phyloP scores from a whole-genome alignment of 208 protist genomes.

The Acanthamoeba polyphaga region DNA sequence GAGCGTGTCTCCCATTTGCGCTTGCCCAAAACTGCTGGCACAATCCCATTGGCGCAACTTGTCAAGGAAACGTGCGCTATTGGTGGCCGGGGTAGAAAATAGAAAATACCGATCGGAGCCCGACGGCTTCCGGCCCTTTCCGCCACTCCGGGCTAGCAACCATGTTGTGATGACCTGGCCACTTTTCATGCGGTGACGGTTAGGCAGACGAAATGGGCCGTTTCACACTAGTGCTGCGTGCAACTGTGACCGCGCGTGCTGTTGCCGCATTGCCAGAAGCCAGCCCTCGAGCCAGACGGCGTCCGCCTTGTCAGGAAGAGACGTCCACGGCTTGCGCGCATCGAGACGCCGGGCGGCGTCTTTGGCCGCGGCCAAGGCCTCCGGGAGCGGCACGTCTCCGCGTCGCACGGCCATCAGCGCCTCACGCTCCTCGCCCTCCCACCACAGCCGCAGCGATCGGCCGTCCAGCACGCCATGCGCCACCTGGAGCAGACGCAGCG shows the following conservation, averaged over 20 bases:
- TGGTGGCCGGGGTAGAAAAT: no score
- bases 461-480: neutral
- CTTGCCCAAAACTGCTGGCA: no score
- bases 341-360: neutral
- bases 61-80: no score
- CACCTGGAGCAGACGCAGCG: neutral
- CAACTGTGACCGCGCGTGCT: neutral
- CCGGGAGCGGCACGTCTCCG: neutral
- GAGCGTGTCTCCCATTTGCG: no score
- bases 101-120: no score
- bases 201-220: neutral
- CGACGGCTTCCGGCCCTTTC: no score
- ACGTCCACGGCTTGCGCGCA: neutral
- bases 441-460: neutral
- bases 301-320: constrained; percentile 30
- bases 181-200: neutral
- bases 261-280: neutral
- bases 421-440: constrained; percentile 19
- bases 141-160: no score
- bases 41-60: no score
- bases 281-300: constrained; percentile 18
- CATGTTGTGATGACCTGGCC: no score
- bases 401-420: constrained; percentile 1
- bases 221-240: neutral
- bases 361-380: neutral